A percentile compares a stretch with the other conserved stretches of the same genome.
phyloP scores from a whole-genome alignment of 768 basidiomycete species.

The Leccinum longicurvipes region DNA sequence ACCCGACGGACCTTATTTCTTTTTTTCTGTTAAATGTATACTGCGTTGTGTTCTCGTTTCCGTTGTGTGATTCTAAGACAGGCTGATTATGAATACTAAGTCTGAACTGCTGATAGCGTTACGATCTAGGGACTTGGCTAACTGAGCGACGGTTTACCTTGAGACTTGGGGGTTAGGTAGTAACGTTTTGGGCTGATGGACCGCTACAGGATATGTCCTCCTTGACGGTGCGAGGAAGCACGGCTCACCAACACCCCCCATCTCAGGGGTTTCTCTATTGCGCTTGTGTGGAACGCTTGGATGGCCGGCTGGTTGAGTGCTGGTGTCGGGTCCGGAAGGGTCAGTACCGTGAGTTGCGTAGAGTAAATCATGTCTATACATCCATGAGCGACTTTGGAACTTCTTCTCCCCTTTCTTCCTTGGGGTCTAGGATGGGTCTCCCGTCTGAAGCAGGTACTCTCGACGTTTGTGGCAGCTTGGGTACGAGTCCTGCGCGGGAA shows the following conservation, averaged over 20 bases:
- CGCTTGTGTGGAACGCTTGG: background rate
- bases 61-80: no score
- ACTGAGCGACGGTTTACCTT: background rate
- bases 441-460: background rate
- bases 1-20: no score
- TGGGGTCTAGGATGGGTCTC: background rate
- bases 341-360: background rate
- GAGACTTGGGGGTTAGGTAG: background rate
- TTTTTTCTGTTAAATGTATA: no score
- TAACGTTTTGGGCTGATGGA: background rate
- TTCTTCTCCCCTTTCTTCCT: background rate
- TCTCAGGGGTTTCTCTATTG: background rate
- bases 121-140: background rate
- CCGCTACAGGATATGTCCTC: background rate
- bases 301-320: background rate
- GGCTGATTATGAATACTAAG: background rate
- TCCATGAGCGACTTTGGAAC: background rate
- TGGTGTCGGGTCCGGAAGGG: background rate
- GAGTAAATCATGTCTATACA: background rate
- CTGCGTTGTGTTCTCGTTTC: no score
- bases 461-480: background rate
- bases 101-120: background rate
- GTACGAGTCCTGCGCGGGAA: background rate
- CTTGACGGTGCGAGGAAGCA: background rate
- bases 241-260: background rate